These are phyloP conservation scores for Podila verticillata DNA, from an alignment of 192 early-diverging fungal species.

Conservation along the genomic window DNA sequence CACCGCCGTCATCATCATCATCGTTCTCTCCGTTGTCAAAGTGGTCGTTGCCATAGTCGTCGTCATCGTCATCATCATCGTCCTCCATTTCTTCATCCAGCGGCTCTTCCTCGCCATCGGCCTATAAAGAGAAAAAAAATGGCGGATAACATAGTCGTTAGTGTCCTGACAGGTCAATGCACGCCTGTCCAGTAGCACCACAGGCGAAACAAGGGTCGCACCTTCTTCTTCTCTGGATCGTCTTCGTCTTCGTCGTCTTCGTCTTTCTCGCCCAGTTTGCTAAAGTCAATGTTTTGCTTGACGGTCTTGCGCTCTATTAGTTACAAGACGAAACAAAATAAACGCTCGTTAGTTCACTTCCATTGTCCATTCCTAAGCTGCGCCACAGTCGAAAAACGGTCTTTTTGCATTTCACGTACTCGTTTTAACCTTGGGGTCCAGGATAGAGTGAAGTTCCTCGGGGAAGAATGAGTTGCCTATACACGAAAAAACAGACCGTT, in stretches of 20 bases:
- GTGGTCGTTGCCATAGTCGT: constrained; percentile 28
- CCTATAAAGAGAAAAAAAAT: neutral
- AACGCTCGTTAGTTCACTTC: neutral
- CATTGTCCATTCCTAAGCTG: neutral
- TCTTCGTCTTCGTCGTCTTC: constrained; percentile 27
- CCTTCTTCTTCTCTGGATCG: constrained; percentile 43
- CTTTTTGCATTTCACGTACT: constrained; percentile 15
- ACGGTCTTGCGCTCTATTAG: constrained; percentile 28
- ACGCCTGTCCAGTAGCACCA: too few species aligned
- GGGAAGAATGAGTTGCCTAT: constrained; percentile 47
- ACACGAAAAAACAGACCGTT: neutral
- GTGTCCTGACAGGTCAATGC: neutral
- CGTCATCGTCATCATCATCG: constrained; percentile 34
- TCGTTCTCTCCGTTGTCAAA: constrained; percentile 47
- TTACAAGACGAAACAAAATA: neutral
- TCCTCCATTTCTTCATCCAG: constrained; percentile 40
- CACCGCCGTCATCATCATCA: constrained; percentile 29
- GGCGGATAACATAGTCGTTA: too few species aligned
- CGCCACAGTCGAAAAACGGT: neutral
- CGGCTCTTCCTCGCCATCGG: constrained; percentile 25
- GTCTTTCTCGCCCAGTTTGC: constrained; percentile 22
- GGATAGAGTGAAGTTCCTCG: constrained; percentile 43
- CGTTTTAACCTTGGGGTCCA: constrained; percentile 41
- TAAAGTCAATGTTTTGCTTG: constrained; percentile 18
- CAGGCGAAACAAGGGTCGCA: neutral